Evolutionary conservation across 1,284 basidiomycete genomes (phyloP), one percentile per base, ranked within the genome.

Genomic region (Pseudozyma thailandica): DNA sequence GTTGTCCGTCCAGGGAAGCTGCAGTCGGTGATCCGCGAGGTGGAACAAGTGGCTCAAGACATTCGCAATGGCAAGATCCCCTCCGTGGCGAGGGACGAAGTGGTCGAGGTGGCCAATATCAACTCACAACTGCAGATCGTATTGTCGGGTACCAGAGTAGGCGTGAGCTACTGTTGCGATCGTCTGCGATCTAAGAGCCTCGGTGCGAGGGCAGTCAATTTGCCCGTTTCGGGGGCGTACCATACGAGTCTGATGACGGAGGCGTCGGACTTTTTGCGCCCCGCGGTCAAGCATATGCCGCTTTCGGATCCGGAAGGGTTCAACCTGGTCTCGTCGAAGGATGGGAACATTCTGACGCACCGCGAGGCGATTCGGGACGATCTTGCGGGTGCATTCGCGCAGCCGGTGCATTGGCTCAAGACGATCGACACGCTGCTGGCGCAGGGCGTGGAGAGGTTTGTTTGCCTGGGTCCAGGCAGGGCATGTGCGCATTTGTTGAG

Each of bases 91-190:
- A 31, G 45, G 7, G 77, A 82, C 48, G 81, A 82, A 33, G 75
- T 82, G 31, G 81, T 82, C 18, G 81, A 79, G 25, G 71, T 77
- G 33, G 71, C 78, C 62, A 79, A 82, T 58, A 69, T 79, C 73
- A 82, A 82, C 57, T 74, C 72, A 21, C 64, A 76, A 46, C 63
- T 79, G 18, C 81, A 82, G 52, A 77, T 82, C 21, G 80, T 82
- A 2, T 50, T 82, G 2, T 69, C 73, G 3, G 80, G 78, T 18
- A 82, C 78, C 6, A 62, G 72, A 13, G 75, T 78, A 8, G 81
- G 76, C 16, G 81, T 82, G 10, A 73, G 70, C 25, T 75, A 81
- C 57, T 75, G 78, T 13, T 82, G 78, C 55, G 80, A 81, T 37
- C 57, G 74, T 13, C 50, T 82, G 27, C 65, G 74, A 2, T 69